These are phyloP conservation scores for Beauveria varroae DNA, from an alignment of 2,329 filamentous ascomycete genomes.

Conservation along the genomic window DNA sequence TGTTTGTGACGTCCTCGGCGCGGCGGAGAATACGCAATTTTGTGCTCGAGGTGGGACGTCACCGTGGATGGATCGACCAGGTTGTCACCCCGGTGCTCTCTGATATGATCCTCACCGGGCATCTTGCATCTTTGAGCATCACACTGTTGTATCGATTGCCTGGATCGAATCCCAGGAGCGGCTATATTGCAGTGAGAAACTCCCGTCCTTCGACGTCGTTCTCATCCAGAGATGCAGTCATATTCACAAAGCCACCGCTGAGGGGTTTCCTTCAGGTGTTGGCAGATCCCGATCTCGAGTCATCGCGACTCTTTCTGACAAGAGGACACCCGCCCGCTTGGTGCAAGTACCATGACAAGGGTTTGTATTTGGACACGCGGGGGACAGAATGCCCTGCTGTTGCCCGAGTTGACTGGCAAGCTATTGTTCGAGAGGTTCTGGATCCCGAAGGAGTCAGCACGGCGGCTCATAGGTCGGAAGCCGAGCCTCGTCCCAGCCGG, in stretches of 20 bases:
- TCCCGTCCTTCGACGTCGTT: not conserved
- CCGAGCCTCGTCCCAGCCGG: not conserved
- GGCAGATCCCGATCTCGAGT: conserved; percentile 37
- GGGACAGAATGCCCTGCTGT: not conserved
- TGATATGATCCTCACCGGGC: conserved; percentile 26
- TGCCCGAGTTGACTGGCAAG: conserved; percentile 25
- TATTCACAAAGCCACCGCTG: conserved; percentile 24
- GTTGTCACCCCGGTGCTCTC: conserved; percentile 22
- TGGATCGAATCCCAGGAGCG: not conserved
- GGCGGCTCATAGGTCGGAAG: not conserved
- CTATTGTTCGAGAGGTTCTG: conserved; percentile 20
- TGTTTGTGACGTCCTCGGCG: conserved; percentile 8
- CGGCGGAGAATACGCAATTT: conserved; percentile 19
- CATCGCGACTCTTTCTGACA: conserved; percentile 30
- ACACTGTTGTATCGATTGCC: not conserved
- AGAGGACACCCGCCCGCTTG: conserved; percentile 29
- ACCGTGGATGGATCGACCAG: conserved; percentile 25
- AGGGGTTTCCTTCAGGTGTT: conserved; percentile 32
- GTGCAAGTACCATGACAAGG: conserved; percentile 33
- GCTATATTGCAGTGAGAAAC: not conserved
- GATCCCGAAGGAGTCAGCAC: conserved; percentile 21
- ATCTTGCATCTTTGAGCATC: conserved; percentile 19
- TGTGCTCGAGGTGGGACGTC: conserved; percentile 21
- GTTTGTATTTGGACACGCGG: conserved; percentile 2
- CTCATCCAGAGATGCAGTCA: conserved; percentile 1